A percentile compares a stretch with the other conserved stretches of the same genome.
phyloP scores from a whole-genome alignment of 495 filamentous ascomycete genomes.

The Aspergillus bridgeri region DNA sequence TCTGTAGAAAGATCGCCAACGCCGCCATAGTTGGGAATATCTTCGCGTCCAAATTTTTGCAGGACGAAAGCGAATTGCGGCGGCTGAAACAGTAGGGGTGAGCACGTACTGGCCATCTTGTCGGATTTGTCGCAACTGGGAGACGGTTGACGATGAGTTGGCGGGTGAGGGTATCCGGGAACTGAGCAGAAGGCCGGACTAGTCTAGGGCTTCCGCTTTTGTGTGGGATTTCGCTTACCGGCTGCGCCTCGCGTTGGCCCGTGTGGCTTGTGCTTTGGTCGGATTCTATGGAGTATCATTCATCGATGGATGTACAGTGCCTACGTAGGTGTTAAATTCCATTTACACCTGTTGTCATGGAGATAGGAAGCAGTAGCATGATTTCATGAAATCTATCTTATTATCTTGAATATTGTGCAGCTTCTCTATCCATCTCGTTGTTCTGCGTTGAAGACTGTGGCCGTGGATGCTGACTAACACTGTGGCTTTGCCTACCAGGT shows the following conservation, averaged over 20 bases:
- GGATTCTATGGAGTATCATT: too few species aligned
- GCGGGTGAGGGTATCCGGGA: conserved; percentile 27
- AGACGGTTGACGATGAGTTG: conserved; percentile 30
- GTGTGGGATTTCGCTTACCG: conserved; percentile 50
- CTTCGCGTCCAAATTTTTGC: conserved; percentile 8
- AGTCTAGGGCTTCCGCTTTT: conserved; percentile 42
- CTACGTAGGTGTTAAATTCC: too few species aligned
- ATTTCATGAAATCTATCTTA: too few species aligned
- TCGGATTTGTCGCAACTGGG: conserved; percentile 44
- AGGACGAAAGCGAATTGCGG: neutral
- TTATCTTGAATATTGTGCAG: too few species aligned
- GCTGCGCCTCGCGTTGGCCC: conserved; percentile 22
- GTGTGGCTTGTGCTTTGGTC: neutral
- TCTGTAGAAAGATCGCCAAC: neutral
- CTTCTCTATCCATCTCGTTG: too few species aligned
- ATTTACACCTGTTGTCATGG: too few species aligned
- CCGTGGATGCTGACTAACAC: neutral
- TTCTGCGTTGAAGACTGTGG: too few species aligned
- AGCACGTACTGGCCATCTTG: conserved; percentile 52
- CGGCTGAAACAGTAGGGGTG: conserved; percentile 1
- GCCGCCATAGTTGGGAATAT: neutral
- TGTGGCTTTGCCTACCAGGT: neutral
- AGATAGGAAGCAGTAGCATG: too few species aligned
- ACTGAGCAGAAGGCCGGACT: conserved; percentile 24
- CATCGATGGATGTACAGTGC: too few species aligned